Conservation (phyloP, 108 stramenopile species). For the Seminavis robusta region DNA sequence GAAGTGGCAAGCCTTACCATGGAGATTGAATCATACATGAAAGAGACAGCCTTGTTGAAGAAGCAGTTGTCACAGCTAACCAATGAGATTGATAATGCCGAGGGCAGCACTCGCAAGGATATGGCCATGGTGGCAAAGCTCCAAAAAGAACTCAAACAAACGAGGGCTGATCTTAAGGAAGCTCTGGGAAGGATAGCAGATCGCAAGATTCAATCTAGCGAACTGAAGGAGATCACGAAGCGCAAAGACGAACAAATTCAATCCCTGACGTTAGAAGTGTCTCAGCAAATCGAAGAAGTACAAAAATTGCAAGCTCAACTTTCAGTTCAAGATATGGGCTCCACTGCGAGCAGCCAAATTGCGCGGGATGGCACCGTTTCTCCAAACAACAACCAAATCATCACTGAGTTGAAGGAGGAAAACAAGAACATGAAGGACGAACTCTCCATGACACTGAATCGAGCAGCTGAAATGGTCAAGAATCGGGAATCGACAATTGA, state of each 20-base stretch:
- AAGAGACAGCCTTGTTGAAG: conserved; percentile 1
- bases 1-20: not conserved
- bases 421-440: not conserved
- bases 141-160: not conserved
- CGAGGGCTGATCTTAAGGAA: not conserved
- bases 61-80: not conserved
- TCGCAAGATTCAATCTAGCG: too few relatives aligned
- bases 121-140: not conserved
- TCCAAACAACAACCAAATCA: not conserved
- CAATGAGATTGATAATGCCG: not conserved
- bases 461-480: conserved; percentile 13
- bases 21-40: conserved; percentile 8
- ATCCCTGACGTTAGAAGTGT: not conserved
- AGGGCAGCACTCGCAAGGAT: not conserved
- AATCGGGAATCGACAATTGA: conserved; percentile 16
- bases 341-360: not conserved
- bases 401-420: not conserved
- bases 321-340: not conserved
- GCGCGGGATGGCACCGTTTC: not conserved
- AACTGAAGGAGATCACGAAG: not conserved
- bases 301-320: not conserved
- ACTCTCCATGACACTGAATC: conserved; percentile 5
- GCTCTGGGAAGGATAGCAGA: not conserved
- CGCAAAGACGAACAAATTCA: conserved; percentile 5
- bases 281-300: not conserved